A percentile compares a stretch with the other conserved stretches of the same genome.
Conservation (phyloP, 768 basidiomycete species). For the Tylopilus subfusipes region DNA sequence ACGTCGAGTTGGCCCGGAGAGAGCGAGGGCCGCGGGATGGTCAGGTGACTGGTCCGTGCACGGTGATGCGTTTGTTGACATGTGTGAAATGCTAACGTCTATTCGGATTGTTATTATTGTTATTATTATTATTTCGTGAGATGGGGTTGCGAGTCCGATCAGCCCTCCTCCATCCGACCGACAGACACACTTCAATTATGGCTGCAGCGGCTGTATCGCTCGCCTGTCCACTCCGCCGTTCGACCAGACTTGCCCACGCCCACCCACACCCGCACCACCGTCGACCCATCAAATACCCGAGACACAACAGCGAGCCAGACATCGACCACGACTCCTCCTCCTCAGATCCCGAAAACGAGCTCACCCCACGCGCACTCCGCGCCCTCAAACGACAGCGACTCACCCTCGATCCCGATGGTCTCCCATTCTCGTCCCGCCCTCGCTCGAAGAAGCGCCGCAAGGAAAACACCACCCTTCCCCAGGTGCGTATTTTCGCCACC, state of each 20-base stretch:
- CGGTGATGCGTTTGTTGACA: slow-evolving; percentile 18
- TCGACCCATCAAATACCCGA: not conserved
- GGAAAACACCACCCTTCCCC: slow-evolving; percentile 10
- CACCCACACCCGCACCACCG: not conserved
- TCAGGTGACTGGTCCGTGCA: slow-evolving; percentile 32
- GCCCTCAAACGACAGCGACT: slow-evolving; percentile 34
- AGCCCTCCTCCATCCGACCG: slow-evolving; percentile 16
- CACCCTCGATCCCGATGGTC: slow-evolving; percentile 28
- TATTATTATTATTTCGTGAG: not conserved
- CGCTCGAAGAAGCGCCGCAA: slow-evolving; percentile 24
- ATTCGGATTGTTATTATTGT: not conserved
- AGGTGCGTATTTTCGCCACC: not conserved
- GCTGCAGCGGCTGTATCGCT: slow-evolving; percentile 30
- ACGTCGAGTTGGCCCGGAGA: not conserved
- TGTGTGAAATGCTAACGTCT: not conserved
- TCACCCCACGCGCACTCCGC: slow-evolving; percentile 33
- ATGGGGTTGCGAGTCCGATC: slow-evolving; percentile 2
- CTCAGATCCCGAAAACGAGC: slow-evolving; percentile 28
- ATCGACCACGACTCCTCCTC: slow-evolving; percentile 18
- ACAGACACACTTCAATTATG: slow-evolving; percentile 20
- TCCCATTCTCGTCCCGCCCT: slow-evolving; percentile 15
- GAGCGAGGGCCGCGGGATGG: no score
- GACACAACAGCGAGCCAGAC: slow-evolving; percentile 12
- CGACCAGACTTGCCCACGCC: slow-evolving; percentile 26
- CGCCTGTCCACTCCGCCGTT: slow-evolving; percentile 30